A percentile compares a stretch with the other conserved stretches of the same genome.
Conservation (phyloP, 169 alveolate genomes). For the Perkinsus marinus region DNA sequence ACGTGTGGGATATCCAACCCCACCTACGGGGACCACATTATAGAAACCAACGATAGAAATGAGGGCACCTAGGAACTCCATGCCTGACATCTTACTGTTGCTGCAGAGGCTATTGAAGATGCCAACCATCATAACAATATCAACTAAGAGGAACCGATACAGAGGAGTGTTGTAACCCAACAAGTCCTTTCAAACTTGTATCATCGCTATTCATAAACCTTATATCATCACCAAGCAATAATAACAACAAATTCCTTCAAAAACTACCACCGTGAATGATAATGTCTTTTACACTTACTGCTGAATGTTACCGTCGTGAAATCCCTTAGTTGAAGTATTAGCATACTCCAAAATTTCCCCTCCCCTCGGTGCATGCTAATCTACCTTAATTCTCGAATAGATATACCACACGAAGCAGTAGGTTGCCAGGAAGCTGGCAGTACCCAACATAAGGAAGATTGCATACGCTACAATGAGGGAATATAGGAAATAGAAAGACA, state of each 20-base stretch:
- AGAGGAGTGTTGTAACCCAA: too few species aligned
- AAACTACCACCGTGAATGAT: too few species aligned
- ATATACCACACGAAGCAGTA: not conserved
- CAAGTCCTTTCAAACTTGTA: too few species aligned
- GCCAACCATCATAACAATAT: not conserved
- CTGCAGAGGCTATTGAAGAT: not conserved
- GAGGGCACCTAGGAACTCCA: not conserved
- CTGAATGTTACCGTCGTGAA: too few species aligned
- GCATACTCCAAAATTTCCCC: too few species aligned
- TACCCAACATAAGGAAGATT: slow-evolving; percentile 2
- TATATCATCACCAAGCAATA: not conserved
- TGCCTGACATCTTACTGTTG: not conserved
- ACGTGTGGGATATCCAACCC: not conserved
- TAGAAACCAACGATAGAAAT: not conserved
- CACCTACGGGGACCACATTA: not conserved
- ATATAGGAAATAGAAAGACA: not conserved
- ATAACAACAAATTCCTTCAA: not conserved
- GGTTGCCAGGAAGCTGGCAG: not conserved
- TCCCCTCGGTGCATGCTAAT: not conserved
- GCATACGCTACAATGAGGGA: slow-evolving; percentile 10
- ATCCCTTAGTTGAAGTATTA: too few species aligned
- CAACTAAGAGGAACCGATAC: too few species aligned
- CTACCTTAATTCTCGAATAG: slow-evolving; percentile 8
- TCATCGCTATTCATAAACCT: too few species aligned
- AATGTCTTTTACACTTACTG: too few species aligned